phyloP scores from a whole-genome alignment of 1,284 basidiomycete species.

The Sporisorium iseilematis-ciliati region DNA sequence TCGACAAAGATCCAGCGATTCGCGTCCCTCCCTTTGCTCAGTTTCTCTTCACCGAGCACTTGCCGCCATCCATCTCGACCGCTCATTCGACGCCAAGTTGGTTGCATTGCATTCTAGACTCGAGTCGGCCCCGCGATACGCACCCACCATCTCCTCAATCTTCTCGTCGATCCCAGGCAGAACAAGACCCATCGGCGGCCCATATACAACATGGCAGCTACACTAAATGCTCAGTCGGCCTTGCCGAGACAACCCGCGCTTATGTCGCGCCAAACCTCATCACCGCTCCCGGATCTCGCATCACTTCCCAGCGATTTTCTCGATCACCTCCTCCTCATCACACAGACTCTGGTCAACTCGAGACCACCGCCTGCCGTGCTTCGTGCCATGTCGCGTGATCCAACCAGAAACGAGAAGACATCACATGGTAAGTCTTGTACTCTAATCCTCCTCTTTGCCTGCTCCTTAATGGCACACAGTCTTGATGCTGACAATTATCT shows the following conservation, averaged over 20 bases:
- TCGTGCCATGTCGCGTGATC: slow-evolving; percentile 44
- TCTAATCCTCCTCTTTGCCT: neutral
- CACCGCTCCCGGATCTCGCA: slow-evolving; percentile 53
- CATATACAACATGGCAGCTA: slow-evolving; percentile 29
- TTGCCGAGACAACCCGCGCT: slow-evolving; percentile 18
- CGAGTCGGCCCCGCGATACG: neutral
- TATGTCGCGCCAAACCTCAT: slow-evolving; percentile 58
- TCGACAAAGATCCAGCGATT: neutral
- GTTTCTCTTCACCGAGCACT: slow-evolving; percentile 2
- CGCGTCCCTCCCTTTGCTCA: slow-evolving; percentile 9
- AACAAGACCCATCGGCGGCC: neutral
- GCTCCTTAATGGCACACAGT: neutral
- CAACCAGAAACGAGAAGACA: slow-evolving; percentile 22
- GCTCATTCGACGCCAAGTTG: neutral
- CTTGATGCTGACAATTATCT: neutral
- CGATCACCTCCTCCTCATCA: slow-evolving; percentile 63
- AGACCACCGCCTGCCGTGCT: slow-evolving; percentile 47
- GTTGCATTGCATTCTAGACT: slow-evolving; percentile 1
- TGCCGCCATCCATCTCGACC: neutral
- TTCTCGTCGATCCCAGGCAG: neutral
- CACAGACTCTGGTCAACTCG: slow-evolving; percentile 56
- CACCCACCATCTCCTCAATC: neutral
- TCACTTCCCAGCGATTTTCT: slow-evolving; percentile 59
- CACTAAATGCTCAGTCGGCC: slow-evolving; percentile 33
- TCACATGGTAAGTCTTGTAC: slow-evolving; percentile 16